A percentile compares a stretch with the other conserved stretches of the same genome.
Conservation (phyloP, 345 rosid genomes). For the Eutrema japonicum region DNA sequence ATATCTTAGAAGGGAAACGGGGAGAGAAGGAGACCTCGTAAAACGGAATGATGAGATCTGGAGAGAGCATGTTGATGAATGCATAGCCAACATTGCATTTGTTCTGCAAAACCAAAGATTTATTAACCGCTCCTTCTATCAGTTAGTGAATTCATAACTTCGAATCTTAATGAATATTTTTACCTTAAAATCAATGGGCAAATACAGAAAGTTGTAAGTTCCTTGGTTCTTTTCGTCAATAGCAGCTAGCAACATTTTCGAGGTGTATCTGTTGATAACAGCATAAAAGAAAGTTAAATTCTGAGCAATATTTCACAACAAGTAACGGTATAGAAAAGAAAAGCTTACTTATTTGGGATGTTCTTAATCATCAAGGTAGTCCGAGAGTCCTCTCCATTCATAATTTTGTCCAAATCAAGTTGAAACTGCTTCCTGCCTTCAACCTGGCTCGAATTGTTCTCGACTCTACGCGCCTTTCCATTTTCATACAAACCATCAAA, state of each 20-base stretch:
- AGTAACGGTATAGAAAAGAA: background rate
- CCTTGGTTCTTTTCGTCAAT: slow-evolving; percentile 40
- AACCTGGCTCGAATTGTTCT: slow-evolving; percentile 58
- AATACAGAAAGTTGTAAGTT: slow-evolving; percentile 45
- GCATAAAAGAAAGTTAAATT: slow-evolving; percentile 1
- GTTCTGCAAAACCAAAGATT: slow-evolving; percentile 55
- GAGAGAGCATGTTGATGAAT: slow-evolving; percentile 80
- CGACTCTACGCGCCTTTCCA: slow-evolving; percentile 63
- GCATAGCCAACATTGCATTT: slow-evolving; percentile 95
- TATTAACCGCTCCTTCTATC: slow-evolving; percentile 19
- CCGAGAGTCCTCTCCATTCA: slow-evolving; percentile 62
- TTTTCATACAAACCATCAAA: slow-evolving; percentile 69
- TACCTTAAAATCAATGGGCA: slow-evolving; percentile 48
- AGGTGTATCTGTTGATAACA: slow-evolving; percentile 42
- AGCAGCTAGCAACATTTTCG: slow-evolving; percentile 42
- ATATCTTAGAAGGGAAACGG: background rate
- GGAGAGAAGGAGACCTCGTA: slow-evolving; percentile 59
- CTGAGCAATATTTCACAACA: background rate
- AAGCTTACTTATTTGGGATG: slow-evolving; percentile 66
- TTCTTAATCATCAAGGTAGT: slow-evolving; percentile 70
- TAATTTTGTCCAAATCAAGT: slow-evolving; percentile 82
- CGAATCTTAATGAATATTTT: background rate
- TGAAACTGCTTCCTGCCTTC: slow-evolving; percentile 81
- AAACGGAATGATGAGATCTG: slow-evolving; percentile 71
- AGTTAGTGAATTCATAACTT: background rate